Evolutionary conservation across 2,329 filamentous ascomycete species (phyloP).

Genomic region (Falciphora oryzae): DNA sequence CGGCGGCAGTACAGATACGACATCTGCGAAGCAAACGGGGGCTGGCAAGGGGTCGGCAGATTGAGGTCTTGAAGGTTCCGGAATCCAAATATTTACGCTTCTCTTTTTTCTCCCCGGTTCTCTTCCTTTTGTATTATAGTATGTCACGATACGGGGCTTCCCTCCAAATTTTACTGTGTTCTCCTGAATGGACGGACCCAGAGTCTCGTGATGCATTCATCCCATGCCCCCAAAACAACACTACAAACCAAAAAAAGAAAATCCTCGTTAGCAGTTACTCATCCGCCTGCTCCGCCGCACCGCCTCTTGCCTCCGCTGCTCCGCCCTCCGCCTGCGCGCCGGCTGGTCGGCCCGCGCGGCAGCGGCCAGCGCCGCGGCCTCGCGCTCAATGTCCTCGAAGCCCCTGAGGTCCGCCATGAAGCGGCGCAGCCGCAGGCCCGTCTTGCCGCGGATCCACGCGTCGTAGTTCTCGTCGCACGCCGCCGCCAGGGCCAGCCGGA

Average conservation of each 20-base stretch:
- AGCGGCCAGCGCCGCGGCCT: constrained; percentile 6
- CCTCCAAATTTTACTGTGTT: not conserved
- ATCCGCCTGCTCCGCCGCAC: not conserved
- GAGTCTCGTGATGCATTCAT: not conserved
- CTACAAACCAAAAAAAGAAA: not conserved
- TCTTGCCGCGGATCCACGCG: constrained; percentile 43
- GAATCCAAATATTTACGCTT: not conserved
- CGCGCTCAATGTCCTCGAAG: constrained; percentile 36
- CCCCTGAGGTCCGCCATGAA: constrained; percentile 49
- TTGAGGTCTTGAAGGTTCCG: not conserved
- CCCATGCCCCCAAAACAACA: not conserved
- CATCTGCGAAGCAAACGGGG: not conserved
- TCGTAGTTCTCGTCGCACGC: constrained; percentile 51
- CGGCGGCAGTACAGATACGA: not conserved
- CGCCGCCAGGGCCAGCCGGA: constrained; percentile 50
- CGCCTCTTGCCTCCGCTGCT: constrained; percentile 9
- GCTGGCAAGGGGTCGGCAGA: not conserved
- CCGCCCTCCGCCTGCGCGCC: constrained; percentile 11
- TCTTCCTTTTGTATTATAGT: not conserved
- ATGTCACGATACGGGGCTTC: not conserved
- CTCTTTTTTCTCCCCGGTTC: not conserved
- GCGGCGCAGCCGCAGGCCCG: constrained; percentile 46
- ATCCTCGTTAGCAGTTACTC: not conserved
- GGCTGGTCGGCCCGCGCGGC: constrained; percentile 10
- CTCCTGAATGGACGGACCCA: not conserved